Percentiles rank a stretch among this genome's conserved stretches.
These are phyloP conservation scores for Carex parvula DNA, from an alignment of 176 grass and related monocot genomes.

Conservation along the genomic window DNA sequence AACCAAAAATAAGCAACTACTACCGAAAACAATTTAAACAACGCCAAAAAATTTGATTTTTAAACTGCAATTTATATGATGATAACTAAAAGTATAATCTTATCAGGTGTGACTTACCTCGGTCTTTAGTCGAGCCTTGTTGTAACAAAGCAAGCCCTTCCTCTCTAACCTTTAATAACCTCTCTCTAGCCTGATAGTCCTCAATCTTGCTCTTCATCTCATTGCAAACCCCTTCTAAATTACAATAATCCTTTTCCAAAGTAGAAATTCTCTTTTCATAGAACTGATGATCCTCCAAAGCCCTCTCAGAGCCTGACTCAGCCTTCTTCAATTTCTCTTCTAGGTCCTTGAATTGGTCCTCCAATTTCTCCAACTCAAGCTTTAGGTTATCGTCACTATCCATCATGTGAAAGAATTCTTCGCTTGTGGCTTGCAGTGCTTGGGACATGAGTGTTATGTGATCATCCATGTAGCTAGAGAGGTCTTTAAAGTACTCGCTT, in stretches of 20 bases:
- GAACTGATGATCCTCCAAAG: constrained; percentile 42
- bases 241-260: constrained; percentile 68
- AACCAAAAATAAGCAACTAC: constrained; percentile 3
- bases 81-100: background rate
- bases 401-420: constrained; percentile 55
- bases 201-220: constrained; percentile 56
- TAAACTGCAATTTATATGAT: background rate
- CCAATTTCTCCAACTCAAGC: constrained; percentile 56
- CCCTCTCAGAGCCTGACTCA: constrained; percentile 54
- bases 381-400: constrained; percentile 54
- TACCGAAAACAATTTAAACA: background rate
- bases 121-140: constrained; percentile 37
- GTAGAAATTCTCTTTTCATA: constrained; percentile 47
- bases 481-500: constrained; percentile 46
- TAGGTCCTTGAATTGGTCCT: constrained; percentile 42
- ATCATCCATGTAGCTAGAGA: constrained; percentile 54
- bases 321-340: constrained; percentile 74
- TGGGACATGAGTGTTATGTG: constrained; percentile 44
- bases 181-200: constrained; percentile 56
- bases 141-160: constrained; percentile 47
- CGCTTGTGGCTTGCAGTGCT: constrained; percentile 48
- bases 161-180: constrained; percentile 50
- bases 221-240: constrained; percentile 44
- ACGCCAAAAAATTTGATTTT: background rate
- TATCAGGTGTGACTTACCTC: constrained; percentile 36